phyloP scores from a whole-genome alignment of 257 asterid genomes.

The Nicotiana knightiana region DNA sequence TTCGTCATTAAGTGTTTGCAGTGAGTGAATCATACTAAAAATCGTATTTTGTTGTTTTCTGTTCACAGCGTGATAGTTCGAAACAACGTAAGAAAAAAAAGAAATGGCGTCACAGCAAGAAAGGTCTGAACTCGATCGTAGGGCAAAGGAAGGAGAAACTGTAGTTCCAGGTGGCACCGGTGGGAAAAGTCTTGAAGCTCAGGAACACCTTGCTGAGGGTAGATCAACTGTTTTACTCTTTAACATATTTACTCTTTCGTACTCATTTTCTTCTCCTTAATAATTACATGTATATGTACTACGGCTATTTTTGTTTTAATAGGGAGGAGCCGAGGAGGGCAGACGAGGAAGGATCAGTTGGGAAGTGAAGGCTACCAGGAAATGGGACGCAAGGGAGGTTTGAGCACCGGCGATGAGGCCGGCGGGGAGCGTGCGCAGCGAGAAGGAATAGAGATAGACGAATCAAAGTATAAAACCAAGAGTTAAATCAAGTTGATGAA shows the following conservation, averaged over 20 bases:
- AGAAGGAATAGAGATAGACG: slow-evolving; percentile 44
- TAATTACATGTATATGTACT: too few species aligned
- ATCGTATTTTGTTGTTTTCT: not conserved
- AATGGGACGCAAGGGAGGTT: slow-evolving; percentile 57
- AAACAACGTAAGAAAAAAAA: not conserved
- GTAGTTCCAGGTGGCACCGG: slow-evolving; percentile 65
- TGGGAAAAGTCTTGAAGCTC: slow-evolving; percentile 55
- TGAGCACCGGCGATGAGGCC: slow-evolving; percentile 35
- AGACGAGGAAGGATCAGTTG: slow-evolving; percentile 47
- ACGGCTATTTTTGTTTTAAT: not conserved
- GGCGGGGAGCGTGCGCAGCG: slow-evolving; percentile 39
- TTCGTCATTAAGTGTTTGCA: not conserved
- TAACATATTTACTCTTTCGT: too few species aligned
- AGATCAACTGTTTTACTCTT: too few species aligned
- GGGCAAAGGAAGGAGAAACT: slow-evolving; percentile 53
- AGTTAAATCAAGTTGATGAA: not conserved
- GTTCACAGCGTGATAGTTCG: not conserved
- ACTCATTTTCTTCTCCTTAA: not conserved
- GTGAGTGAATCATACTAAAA: not conserved
- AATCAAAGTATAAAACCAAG: slow-evolving; percentile 33
- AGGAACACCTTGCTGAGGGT: slow-evolving; percentile 66
- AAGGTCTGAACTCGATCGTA: slow-evolving; percentile 32
- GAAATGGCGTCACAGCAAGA: slow-evolving; percentile 41
- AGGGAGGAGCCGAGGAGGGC: slow-evolving; percentile 68
- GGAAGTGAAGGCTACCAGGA: slow-evolving; percentile 55